These are phyloP conservation scores for Fusarium odoratissimum DNA, from an alignment of 2,329 filamentous ascomycete species.

Conservation along the genomic window DNA sequence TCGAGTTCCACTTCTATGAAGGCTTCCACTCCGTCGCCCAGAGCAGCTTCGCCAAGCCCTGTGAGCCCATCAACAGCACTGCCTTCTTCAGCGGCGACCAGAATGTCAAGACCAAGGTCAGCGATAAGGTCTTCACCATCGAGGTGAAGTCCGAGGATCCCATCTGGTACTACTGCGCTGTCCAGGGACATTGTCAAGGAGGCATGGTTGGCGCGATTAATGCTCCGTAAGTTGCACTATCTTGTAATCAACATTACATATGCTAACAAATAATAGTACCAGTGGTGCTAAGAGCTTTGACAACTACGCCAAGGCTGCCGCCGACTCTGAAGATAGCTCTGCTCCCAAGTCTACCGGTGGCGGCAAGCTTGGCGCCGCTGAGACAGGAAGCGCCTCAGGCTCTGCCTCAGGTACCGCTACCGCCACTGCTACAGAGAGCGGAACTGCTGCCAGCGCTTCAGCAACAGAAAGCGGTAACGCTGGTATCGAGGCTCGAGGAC, in stretches of 20 bases:
- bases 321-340: constrained; percentile 20
- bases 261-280: constrained; percentile 22
- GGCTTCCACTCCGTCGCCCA: constrained; percentile 72
- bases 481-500: constrained; percentile 30
- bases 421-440: constrained; percentile 27
- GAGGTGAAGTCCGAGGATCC: constrained; percentile 58
- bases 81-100: constrained; percentile 57
- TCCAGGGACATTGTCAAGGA: constrained; percentile 68
- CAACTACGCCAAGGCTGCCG: constrained; percentile 27
- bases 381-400: constrained; percentile 22
- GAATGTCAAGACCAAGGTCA: constrained; percentile 19
- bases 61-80: constrained; percentile 62
- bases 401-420: constrained; percentile 18
- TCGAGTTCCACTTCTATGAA: constrained; percentile 59
- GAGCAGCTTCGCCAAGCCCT: constrained; percentile 70
- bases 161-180: constrained; percentile 73
- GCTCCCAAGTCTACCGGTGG: constrained; percentile 39
- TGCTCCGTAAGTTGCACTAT: constrained; percentile 36
- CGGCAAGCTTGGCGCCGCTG: constrained; percentile 28
- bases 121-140: constrained; percentile 36
- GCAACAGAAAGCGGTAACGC: constrained; percentile 30
- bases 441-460: constrained; percentile 8
- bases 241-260: background rate
- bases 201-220: constrained; percentile 67
- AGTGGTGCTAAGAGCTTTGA: constrained; percentile 31